Conservation (phyloP, 179 eudicot species). For the Camellia oleifera region DNA sequence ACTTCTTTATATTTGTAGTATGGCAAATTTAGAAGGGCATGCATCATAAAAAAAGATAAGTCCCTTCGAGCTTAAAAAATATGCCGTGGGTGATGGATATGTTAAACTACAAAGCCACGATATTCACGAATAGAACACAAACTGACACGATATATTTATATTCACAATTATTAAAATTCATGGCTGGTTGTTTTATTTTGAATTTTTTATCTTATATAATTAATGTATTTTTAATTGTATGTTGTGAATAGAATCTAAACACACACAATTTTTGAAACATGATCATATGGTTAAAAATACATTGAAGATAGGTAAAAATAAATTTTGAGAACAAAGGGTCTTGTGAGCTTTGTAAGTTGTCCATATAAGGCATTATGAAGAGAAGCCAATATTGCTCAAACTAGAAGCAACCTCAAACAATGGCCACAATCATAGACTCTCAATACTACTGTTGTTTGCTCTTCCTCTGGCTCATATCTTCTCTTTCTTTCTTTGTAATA, state of each 20-base stretch:
- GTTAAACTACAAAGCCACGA: neutral
- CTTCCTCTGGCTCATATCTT: neutral
- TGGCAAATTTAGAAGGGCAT: neutral
- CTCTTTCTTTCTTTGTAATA: neutral
- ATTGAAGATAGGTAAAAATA: too few relatives aligned
- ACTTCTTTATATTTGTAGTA: neutral
- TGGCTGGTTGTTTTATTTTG: too few relatives aligned
- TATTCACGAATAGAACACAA: neutral
- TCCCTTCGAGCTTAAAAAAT: neutral
- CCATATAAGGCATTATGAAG: neutral
- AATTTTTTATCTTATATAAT: too few relatives aligned
- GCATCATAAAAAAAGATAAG: neutral
- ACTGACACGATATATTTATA: neutral
- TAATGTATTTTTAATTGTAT: too few relatives aligned
- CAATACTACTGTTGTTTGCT: neutral
- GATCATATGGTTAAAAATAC: too few relatives aligned
- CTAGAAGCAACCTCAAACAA: neutral
- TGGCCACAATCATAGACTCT: slow-evolving; percentile 16
- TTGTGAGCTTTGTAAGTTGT: neutral
- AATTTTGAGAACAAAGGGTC: too few relatives aligned
- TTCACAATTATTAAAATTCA: neutral
- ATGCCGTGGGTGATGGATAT: neutral
- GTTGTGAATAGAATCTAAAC: too few relatives aligned
- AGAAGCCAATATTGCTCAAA: neutral
- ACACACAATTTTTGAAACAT: too few relatives aligned